Percentiles rank a stretch among this genome's conserved stretches.
phyloP scores from a whole-genome alignment of 2,329 filamentous ascomycete genomes.

The Pseudogymnoascus sp. region DNA sequence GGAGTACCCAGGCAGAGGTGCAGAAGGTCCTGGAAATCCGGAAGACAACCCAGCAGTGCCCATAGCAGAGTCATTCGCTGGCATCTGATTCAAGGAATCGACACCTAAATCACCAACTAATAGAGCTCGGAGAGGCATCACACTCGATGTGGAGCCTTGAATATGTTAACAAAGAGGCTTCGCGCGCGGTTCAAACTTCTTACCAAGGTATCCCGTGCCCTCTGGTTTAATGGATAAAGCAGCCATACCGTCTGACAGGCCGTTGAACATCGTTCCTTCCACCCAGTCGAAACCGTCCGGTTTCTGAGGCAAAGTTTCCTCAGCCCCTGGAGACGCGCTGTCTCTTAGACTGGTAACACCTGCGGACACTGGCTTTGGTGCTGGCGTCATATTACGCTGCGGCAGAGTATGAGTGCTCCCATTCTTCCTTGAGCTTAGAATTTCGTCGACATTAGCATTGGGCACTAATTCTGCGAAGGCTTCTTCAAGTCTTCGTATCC shows the following conservation, averaged over 20 bases:
- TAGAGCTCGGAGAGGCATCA: neutral
- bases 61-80: neutral
- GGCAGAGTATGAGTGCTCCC: neutral
- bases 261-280: conserved; percentile 11
- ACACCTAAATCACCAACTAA: neutral
- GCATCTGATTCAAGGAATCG: neutral
- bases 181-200: neutral
- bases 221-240: conserved; percentile 30
- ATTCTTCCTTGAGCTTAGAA: conserved; percentile 10
- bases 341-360: neutral
- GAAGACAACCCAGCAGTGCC: neutral
- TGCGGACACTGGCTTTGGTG: neutral
- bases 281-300: conserved; percentile 20
- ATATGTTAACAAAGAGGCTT: neutral
- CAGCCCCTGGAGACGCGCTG: conserved; percentile 3
- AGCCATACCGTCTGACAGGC: conserved; percentile 29
- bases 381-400: neutral
- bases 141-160: neutral
- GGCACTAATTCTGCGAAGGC: conserved; percentile 14
- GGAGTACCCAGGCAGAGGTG: neutral
- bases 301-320: conserved; percentile 16
- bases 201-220: conserved; percentile 29
- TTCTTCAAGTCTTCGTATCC: conserved; percentile 14
- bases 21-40: neutral
- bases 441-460: conserved; percentile 15